Base-by-base conservation (phyloP, 345 rosid species). In the Citrus sinensis region DNA sequence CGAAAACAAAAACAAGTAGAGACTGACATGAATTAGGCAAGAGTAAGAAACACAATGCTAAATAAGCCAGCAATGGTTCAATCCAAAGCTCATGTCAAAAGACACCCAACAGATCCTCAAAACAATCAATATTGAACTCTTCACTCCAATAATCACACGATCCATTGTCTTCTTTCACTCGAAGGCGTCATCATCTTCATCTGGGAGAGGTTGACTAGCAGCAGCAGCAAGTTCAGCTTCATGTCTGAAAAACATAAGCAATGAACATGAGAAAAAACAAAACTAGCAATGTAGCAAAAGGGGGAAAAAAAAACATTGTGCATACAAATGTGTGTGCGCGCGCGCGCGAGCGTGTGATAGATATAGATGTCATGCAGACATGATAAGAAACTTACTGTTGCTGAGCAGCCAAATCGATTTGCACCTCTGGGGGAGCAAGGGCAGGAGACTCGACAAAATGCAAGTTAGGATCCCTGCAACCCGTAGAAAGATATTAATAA, bases 361-460 rank as follows among this genome's bases (percentile, higher is more conserved):
- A 46, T 16, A 46, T 11, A 46, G 51, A 46, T 46, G 17, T 13
- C 51, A 46, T 46, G 16, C 1, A 46, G 5, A 35, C 39, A 0
- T 3, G 1, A 4, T 51, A 6, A 34, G 7, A 63, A 1, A 74
- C 90, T 79, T 78, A 87, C 90, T 81, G 87, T 76, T 80, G 85
- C 60, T 87, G 90, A 2, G 82, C 83, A 25, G 71, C 84, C 42
- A 85, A 51, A 59, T 87, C 90, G n/a, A 87, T 82, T 24, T 78
- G 84, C 24, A 87, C 90, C 73, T 87, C 90, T 0, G 90, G 90
- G 17, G 90, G 90, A 55, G 87, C 87, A 46, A 87, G 73, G 10
- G 90, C 90, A 9, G 88, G 88, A 13, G 87, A 75, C 83, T 87
- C 90, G 1, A 87, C 90, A 59, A 87, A 87, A 76, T 83, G 87